Base-by-base conservation (phyloP, 2,329 filamentous ascomycete species). In the Cytospora piceae region DNA sequence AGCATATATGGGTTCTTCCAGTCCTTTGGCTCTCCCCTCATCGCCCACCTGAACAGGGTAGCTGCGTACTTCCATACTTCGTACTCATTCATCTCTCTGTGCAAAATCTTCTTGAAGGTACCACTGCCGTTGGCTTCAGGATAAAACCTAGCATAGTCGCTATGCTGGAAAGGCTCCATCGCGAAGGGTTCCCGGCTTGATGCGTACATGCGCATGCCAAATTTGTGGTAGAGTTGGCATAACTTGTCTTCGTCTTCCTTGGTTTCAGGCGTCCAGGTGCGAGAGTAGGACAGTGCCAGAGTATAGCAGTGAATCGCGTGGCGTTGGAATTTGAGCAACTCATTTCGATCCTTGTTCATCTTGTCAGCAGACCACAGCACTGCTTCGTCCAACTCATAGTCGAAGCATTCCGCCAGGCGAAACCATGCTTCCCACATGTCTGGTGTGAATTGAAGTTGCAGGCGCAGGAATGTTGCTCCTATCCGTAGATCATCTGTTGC, bases 351-450 rank as follows among this genome's bases (percentile, higher is more conserved):
- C 74, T 91, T 94, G 77, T 96, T 96, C 78, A 96, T 89, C 77
- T 96, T 96, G 71, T 96, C 93, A 0, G 93, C 91, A 24, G 90
- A 91, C 93, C 93, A 96, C 6, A 94, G 86, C 6, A 96, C 91
- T 8, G 89, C 87, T 75, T 97, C 93, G 69, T 97, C 93, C 17
- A 96, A 81, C 72, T 96, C 93, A 59, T 92, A 90, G 76, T 97
- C 93, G 72, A 93, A 94, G 58, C 91, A 92, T 75, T 96, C 93
- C 0, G 90, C 93, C 29, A 96, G 84, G 15, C 92, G 87, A 75
- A 94, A 95, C 93, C 93, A 97, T 0, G 91, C 90, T 74, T 96
- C 91, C 93, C 93, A 97, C 64, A 89, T 87, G 51, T 93, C 89
- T 2, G 88, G 86, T 1, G 90, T 92, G 74, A 92, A 93, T 70